Conservation (phyloP, 345 rosid genomes). For the Dipteronia dyeriana region DNA sequence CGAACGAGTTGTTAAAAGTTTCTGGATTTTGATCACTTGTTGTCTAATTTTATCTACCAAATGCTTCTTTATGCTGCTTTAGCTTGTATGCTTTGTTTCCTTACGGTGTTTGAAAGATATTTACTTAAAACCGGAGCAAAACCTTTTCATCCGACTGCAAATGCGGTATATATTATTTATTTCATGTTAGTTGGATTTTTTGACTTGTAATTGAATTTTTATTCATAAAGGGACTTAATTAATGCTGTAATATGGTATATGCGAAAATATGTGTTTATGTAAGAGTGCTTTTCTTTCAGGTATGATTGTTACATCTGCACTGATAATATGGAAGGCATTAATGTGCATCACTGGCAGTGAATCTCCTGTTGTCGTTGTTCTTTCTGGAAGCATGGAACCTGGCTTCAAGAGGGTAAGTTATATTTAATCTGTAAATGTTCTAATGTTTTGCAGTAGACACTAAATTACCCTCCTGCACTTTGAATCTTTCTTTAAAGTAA, state of each 20-base stretch:
- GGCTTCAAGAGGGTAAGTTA: conserved; percentile 87
- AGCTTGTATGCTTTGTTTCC: neutral
- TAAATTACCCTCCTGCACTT: neutral
- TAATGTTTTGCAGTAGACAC: no score
- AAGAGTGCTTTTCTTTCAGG: conserved; percentile 43
- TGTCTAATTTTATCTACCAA: neutral
- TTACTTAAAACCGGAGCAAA: neutral
- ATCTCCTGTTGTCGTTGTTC: conserved; percentile 98
- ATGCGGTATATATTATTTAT: neutral
- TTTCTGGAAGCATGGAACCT: conserved; percentile 99
- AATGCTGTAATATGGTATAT: neutral
- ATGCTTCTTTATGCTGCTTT: neutral
- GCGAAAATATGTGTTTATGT: conserved; percentile 12
- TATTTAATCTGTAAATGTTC: conserved; percentile 4
- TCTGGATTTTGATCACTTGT: no score
- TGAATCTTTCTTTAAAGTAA: neutral
- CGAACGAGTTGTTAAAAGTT: neutral
- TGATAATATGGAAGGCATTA: conserved; percentile 93
- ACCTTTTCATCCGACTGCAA: neutral
- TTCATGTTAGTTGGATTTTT: neutral
- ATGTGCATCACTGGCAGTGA: conserved; percentile 98
- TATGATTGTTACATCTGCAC: conserved; percentile 93
- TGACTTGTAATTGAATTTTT: neutral
- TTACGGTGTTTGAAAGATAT: neutral
- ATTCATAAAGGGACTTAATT: neutral